These are phyloP conservation scores for Chaetomium globosum DNA, from an alignment of 2,329 filamentous ascomycete species.

Conservation along the genomic window DNA sequence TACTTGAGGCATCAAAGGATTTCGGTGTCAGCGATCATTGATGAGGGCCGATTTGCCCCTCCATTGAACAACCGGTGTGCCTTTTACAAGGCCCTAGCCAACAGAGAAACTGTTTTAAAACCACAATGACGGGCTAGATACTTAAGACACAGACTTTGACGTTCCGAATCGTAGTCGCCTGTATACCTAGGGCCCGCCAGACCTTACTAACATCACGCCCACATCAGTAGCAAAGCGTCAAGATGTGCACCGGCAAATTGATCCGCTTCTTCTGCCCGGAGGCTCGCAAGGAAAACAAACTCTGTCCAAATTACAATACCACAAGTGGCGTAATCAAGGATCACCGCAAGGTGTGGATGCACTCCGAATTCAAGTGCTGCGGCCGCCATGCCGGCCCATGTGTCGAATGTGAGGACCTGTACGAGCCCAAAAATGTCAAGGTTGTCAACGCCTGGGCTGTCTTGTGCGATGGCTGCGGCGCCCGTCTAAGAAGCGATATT, in stretches of 20 bases:
- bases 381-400: neutral
- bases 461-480: neutral
- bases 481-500: neutral
- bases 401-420: neutral
- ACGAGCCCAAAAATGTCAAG: neutral
- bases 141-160: too few relatives aligned
- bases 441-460: neutral
- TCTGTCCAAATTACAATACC: neutral
- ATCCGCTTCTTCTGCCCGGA: slow-evolving; percentile 3
- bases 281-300: too few relatives aligned
- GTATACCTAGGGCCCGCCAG: too few relatives aligned
- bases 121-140: too few relatives aligned
- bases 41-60: too few relatives aligned
- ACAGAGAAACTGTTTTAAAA: too few relatives aligned
- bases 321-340: accelerated
- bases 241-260: neutral
- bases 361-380: neutral
- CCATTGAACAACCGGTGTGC: too few relatives aligned
- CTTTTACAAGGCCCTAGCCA: too few relatives aligned
- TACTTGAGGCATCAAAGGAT: too few relatives aligned
- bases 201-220: neutral
- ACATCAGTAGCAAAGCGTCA: neutral
- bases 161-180: too few relatives aligned
- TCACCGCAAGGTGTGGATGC: neutral
- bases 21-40: too few relatives aligned